Conservation (phyloP, 2,329 filamentous ascomycete species). For the Botrytis byssoidea region DNA sequence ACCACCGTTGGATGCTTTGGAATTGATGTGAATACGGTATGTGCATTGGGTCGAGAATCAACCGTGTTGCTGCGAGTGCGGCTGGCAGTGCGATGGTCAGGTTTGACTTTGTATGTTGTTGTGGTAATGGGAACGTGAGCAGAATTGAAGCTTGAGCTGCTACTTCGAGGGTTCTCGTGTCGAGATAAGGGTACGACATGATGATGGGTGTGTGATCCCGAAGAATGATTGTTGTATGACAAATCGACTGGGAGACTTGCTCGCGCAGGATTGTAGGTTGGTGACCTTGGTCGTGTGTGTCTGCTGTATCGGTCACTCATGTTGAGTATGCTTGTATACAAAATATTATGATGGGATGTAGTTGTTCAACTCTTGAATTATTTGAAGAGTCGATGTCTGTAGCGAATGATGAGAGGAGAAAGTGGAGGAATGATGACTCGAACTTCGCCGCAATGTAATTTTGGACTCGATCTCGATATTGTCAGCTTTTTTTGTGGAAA, state of each 20-base stretch:
- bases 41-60: constrained; percentile 51
- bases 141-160: constrained; percentile 36
- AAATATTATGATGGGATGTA: neutral
- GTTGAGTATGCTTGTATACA: constrained; percentile 26
- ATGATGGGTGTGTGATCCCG: constrained; percentile 37
- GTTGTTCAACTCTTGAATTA: neutral
- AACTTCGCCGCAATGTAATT: neutral
- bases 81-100: constrained; percentile 51
- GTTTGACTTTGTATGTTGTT: constrained; percentile 56
- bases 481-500: constrained; percentile 1
- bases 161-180: constrained; percentile 41
- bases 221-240: constrained; percentile 17
- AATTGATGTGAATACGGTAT: constrained; percentile 53
- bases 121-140: constrained; percentile 45
- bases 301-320: constrained; percentile 52
- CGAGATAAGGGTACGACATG: constrained; percentile 50
- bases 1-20: constrained; percentile 39
- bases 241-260: constrained; percentile 53
- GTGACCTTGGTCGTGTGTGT: constrained; percentile 46
- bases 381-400: neutral
- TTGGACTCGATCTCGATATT: constrained; percentile 1
- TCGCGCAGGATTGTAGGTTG: constrained; percentile 51
- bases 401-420: neutral
- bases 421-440: constrained; percentile 14
- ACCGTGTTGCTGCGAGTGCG: constrained; percentile 50